Evolutionary conservation across 1,284 basidiomycete genomes (phyloP), one percentile per base, ranked within the genome.

Genomic region (Porodaedalea pini): DNA sequence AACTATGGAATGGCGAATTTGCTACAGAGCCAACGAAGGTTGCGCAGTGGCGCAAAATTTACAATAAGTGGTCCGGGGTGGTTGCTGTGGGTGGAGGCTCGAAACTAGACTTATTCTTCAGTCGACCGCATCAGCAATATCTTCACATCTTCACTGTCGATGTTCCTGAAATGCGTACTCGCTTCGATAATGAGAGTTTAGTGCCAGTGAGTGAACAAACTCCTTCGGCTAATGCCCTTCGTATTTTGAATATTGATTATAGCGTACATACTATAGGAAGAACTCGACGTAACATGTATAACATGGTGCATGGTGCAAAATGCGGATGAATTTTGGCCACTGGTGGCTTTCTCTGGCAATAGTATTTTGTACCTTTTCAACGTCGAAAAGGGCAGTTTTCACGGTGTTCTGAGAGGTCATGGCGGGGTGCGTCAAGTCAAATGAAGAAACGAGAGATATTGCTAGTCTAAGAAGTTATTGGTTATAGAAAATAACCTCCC

Each of bases 341-440:
- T 60, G 11, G 23, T 60, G 3, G 51, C 45, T 19, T 61, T 61
- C 40, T 27, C 59, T 36, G 37, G 19, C 15, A 49, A 57, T 31
- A 31, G 44, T n/a, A 54, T 61, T 0, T 17, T 61, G 23, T 61
- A 61, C 27, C 37, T 61, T 11, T 54, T 57, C 51, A 52, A 61
- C 29, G 51, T 57, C n/a, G 56, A 57, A 25, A 54, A 47, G n/a
- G 59, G 55, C n/a, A 44, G 7, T 23, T 61, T 47, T 17, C 59
- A 61, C 43, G 59, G 59, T 36, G 40, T 56, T 19, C 44, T 61
- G 19, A 37, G 49, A 13, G 59, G 59, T 11, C 59, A 61, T 31
- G 59, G 59, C 8, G 59, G 59, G 21, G 59, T 61, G 17, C 23
- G 45, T 47, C 7, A 13, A 34, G 13, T 34, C 32, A 13, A 34